A percentile compares a stretch with the other conserved stretches of the same genome.
Conservation (phyloP, 257 asterid species). For the Solanum sitiens region DNA sequence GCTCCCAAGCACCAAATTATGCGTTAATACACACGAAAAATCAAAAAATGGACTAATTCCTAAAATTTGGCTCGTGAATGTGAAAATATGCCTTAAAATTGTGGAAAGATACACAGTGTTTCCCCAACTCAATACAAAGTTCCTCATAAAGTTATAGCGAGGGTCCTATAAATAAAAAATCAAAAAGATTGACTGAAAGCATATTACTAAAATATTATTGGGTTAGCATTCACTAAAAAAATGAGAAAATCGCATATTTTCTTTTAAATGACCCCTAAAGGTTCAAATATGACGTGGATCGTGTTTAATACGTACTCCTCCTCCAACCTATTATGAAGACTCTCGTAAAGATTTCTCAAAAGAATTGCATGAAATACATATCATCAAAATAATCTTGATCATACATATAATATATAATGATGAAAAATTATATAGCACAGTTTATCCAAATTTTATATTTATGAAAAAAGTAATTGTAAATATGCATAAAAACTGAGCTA, state of each 20-base stretch:
- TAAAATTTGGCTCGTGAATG: too few species aligned
- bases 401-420: neutral
- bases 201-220: too few species aligned
- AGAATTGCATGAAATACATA: neutral
- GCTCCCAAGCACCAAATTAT: neutral
- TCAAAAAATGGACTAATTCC: neutral
- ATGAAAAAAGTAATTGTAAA: neutral
- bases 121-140: neutral
- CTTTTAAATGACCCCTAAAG: neutral
- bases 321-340: neutral
- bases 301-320: neutral
- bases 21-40: neutral
- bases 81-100: too few species aligned
- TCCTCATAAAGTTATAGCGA: neutral
- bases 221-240: neutral
- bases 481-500: neutral
- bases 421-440: neutral
- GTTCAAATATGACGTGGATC: neutral
- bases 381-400: neutral
- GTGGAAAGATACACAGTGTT: too few species aligned
- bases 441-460: neutral
- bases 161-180: neutral
- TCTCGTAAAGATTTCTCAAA: neutral
- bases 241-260: neutral
- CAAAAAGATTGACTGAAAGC: neutral